Conservation (phyloP, 345 rosid genomes). For the Lepidium aucheri region DNA sequence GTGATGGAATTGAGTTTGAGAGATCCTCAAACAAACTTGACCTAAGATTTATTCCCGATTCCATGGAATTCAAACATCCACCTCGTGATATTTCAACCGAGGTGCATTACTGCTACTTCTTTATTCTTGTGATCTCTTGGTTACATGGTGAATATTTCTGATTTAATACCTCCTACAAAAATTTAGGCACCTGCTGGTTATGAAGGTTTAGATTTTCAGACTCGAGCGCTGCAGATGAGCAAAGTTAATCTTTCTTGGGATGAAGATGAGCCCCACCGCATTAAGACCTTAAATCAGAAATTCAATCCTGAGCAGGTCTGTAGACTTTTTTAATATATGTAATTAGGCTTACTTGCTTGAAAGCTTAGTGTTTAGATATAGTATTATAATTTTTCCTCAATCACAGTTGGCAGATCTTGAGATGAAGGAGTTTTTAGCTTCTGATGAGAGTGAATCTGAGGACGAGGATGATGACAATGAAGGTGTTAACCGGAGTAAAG, state of each 20-base stretch:
- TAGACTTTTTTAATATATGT: background rate
- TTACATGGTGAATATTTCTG: background rate
- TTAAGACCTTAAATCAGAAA: conserved; percentile 63
- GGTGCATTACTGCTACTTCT: conserved; percentile 34
- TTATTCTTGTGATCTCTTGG: background rate
- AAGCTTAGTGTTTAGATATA: conserved; percentile 14
- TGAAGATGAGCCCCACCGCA: conserved; percentile 91
- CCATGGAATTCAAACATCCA: conserved; percentile 83
- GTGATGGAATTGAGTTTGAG: conserved; percentile 90
- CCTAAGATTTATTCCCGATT: conserved; percentile 84
- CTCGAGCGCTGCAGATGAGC: conserved; percentile 80
- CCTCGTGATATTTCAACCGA: conserved; percentile 81
- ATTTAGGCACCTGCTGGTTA: conserved; percentile 63
- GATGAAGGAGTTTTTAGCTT: conserved; percentile 77
- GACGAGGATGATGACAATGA: conserved; percentile 23
- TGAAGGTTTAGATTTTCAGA: conserved; percentile 67
- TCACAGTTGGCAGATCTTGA: conserved; percentile 70
- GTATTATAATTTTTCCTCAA: conserved; percentile 1
- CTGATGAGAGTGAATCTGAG: conserved; percentile 65
- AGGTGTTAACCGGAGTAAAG: conserved; percentile 31
- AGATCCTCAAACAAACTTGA: conserved; percentile 90
- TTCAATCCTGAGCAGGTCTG: conserved; percentile 77
- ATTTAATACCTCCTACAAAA: background rate
- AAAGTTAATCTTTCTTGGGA: conserved; percentile 79
- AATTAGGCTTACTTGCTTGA: background rate